phyloP scores from a whole-genome alignment of 192 early-diverging fungal genomes.

The Backusella tuberculispora region DNA sequence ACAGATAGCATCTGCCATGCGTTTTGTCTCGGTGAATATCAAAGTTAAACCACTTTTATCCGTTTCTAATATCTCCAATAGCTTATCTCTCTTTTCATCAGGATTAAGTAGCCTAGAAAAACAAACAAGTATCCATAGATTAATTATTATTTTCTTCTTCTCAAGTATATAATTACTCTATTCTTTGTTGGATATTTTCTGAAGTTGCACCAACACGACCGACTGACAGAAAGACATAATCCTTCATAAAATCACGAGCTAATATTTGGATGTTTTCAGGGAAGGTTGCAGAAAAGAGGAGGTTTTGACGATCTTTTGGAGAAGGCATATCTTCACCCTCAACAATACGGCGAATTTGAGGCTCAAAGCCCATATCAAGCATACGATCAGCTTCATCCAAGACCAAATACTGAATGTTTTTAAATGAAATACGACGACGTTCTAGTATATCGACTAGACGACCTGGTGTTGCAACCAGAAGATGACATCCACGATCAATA shows the following conservation, averaged over 20 bases:
- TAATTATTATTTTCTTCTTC: conserved; percentile 59
- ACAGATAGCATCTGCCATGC: conserved; percentile 85
- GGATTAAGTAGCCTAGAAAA: conserved; percentile 56
- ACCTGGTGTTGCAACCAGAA: conserved; percentile 97
- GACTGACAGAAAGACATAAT: conserved; percentile 95
- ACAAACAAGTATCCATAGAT: conserved; percentile 24
- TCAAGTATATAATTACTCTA: conserved; percentile 75
- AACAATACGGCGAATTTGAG: conserved; percentile 96
- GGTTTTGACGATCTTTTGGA: conserved; percentile 84
- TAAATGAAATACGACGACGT: conserved; percentile 84
- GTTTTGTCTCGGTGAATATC: conserved; percentile 95
- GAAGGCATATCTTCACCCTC: conserved; percentile 85
- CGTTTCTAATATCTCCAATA: conserved; percentile 76
- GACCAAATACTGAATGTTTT: conserved; percentile 92
- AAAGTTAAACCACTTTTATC: conserved; percentile 84
- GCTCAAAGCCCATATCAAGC: conserved; percentile 99
- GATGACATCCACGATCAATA: conserved; percentile 83
- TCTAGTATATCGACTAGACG: conserved; percentile 96
- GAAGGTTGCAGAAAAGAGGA: conserved; percentile 99
- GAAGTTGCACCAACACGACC: conserved; percentile 88
- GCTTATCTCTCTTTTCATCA: conserved; percentile 78
- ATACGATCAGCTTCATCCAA: conserved; percentile 98
- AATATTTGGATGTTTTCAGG: conserved; percentile 93
- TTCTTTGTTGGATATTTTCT: conserved; percentile 86
- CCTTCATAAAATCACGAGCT: conserved; percentile 89